Percentiles rank a stretch among this genome's conserved stretches.
phyloP scores from a whole-genome alignment of 2,329 filamentous ascomycete species.

The Ceratocystis colombiana region DNA sequence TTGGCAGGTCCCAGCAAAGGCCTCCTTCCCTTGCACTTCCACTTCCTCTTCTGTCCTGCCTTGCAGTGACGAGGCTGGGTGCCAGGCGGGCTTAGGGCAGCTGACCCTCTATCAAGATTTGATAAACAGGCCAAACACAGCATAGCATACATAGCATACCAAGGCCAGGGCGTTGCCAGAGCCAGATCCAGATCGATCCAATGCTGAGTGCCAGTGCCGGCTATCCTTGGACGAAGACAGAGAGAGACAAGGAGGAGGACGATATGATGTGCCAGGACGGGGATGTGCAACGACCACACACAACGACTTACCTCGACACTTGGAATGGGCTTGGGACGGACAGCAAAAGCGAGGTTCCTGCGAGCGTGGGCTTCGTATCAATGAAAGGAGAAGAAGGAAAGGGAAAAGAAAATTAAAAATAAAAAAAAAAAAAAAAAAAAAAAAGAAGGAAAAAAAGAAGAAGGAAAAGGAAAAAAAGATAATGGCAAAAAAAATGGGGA shows the following conservation, averaged over 20 bases:
- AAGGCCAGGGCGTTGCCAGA: background rate
- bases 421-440: constrained; percentile 15
- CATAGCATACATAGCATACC: background rate
- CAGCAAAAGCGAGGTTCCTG: background rate
- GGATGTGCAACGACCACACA: background rate
- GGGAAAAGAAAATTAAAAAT: background rate
- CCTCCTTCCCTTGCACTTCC: background rate
- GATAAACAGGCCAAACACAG: background rate
- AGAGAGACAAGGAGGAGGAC: too few relatives aligned
- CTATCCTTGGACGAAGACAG: background rate
- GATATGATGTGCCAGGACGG: background rate
- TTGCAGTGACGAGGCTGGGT: background rate
- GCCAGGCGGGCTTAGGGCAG: background rate
- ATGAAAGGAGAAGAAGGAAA: background rate
- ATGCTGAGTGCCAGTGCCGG: background rate
- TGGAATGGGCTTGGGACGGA: background rate
- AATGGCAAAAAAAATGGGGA: constrained; percentile 17
- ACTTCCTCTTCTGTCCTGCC: background rate
- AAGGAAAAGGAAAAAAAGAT: background rate
- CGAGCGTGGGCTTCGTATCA: background rate
- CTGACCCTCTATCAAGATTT: background rate
- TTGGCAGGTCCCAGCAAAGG: too few relatives aligned
- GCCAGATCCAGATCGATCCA: constrained; percentile 1
- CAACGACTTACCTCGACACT: background rate
- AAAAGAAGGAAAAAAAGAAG: background rate